Percentiles rank a stretch among this genome's conserved stretches.
These are phyloP conservation scores for Elsinoe australis DNA, from an alignment of 2,329 filamentous ascomycete genomes.

Conservation along the genomic window DNA sequence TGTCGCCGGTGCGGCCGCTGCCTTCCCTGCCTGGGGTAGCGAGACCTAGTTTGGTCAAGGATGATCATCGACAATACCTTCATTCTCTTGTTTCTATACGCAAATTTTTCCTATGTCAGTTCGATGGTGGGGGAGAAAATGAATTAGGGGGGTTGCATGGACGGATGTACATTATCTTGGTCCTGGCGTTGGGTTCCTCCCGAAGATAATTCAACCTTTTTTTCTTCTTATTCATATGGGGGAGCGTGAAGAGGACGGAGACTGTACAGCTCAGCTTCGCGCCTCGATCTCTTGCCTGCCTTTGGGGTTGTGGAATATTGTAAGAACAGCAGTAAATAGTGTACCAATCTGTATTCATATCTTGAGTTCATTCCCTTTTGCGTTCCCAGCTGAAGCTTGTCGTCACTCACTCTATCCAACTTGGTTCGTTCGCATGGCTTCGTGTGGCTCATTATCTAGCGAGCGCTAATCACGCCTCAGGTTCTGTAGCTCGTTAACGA, in stretches of 20 bases:
- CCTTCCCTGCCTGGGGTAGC: conserved; percentile 19
- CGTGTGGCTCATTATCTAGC: too few relatives aligned
- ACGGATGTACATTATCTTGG: conserved; percentile 14
- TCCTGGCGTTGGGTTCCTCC: conserved; percentile 1
- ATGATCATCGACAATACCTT: neutral
- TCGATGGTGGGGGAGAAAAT: neutral
- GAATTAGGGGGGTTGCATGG: neutral
- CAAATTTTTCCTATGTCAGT: conserved; percentile 10
- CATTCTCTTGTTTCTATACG: neutral
- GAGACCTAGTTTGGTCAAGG: conserved; percentile 8
- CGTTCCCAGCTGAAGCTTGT: too few relatives aligned
- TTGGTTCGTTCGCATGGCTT: too few relatives aligned
- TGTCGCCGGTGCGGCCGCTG: conserved; percentile 13
- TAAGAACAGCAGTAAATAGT: conserved; percentile 2
- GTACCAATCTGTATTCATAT: conserved; percentile 16
- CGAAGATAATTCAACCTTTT: conserved; percentile 2
- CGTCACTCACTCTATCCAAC: too few relatives aligned
- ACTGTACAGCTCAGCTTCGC: too few relatives aligned
- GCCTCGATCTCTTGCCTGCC: too few relatives aligned
- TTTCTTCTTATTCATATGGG: too few relatives aligned
- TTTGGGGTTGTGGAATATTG: too few relatives aligned
- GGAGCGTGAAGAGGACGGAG: too few relatives aligned
- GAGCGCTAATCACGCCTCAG: too few relatives aligned
- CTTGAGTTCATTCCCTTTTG: conserved; percentile 24
- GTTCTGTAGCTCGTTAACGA: too few relatives aligned